A percentile compares a stretch with the other conserved stretches of the same genome.
phyloP scores from a whole-genome alignment of 371 early-diverging fungal genomes.

The Mucor mucedo region DNA sequence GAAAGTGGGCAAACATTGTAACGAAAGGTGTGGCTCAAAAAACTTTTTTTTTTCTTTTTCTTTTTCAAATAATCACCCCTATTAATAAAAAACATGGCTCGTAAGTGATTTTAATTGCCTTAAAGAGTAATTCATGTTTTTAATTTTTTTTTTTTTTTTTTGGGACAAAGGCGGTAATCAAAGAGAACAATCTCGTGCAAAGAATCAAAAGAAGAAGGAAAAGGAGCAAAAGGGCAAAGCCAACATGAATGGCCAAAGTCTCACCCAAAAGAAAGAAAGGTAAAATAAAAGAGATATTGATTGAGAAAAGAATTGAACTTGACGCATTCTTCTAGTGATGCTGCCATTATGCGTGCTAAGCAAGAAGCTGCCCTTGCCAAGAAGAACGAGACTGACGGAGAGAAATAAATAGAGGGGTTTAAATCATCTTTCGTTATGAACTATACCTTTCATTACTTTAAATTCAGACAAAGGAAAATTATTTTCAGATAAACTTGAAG shows the following conservation, averaged over 20 bases:
- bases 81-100: conserved; percentile 12
- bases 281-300: conserved; percentile 28
- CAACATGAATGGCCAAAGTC: conserved; percentile 39
- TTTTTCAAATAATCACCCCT: neutral
- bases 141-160: conserved; percentile 1
- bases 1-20: too few species aligned
- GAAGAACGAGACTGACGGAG: conserved; percentile 29
- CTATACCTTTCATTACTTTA: too few species aligned
- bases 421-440: too few species aligned
- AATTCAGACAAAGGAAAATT: too few species aligned
- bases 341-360: conserved; percentile 64
- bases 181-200: conserved; percentile 62
- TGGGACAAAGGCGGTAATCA: conserved; percentile 57
- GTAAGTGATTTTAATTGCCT: conserved; percentile 21
- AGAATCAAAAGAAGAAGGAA: conserved; percentile 57
- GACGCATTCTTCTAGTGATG: conserved; percentile 44
- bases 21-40: conserved; percentile 1
- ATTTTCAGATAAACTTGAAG: too few species aligned
- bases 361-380: conserved; percentile 58
- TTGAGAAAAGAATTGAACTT: neutral
- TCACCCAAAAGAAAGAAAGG: conserved; percentile 61
- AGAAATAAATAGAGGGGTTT: neutral
- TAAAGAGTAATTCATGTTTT: conserved; percentile 7
- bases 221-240: conserved; percentile 48
- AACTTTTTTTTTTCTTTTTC: conserved; percentile 10